phyloP scores from a whole-genome alignment of 192 early-diverging fungal genomes.

The Podila horticola region DNA sequence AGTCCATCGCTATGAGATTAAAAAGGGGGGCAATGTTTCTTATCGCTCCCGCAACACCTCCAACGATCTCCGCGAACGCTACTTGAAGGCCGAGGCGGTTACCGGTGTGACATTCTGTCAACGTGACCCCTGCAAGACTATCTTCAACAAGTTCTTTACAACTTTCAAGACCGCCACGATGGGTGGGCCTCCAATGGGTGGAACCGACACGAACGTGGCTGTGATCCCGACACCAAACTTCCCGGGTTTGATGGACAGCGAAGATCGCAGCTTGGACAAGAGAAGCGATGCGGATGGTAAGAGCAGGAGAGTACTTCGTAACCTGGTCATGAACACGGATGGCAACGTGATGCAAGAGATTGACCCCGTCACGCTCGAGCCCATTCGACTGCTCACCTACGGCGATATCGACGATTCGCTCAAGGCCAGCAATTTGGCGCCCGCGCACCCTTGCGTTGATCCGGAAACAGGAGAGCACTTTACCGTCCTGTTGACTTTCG shows the following conservation, averaged over 20 bases:
- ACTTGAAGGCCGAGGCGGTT: slow-evolving; percentile 23
- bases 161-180: slow-evolving; percentile 40
- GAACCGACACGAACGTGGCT: slow-evolving; percentile 25
- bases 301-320: slow-evolving; percentile 1
- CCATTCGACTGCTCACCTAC: slow-evolving; percentile 37
- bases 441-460: slow-evolving; percentile 56
- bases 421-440: slow-evolving; percentile 29
- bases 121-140: slow-evolving; percentile 51
- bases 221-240: slow-evolving; percentile 20
- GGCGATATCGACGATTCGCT: slow-evolving; percentile 40
- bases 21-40: slow-evolving; percentile 22
- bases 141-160: slow-evolving; percentile 54
- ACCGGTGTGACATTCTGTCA: slow-evolving; percentile 42
- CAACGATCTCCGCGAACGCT: slow-evolving; percentile 30
- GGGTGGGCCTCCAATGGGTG: slow-evolving; percentile 18
- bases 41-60: slow-evolving; percentile 46
- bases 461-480: slow-evolving; percentile 48
- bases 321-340: slow-evolving; percentile 56
- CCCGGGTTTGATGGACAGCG: slow-evolving; percentile 17
- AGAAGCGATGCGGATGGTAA: neutral
- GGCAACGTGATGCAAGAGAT: slow-evolving; percentile 52
- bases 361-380: slow-evolving; percentile 56
- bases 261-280: neutral
- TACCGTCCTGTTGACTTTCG: slow-evolving; percentile 42
- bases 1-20: slow-evolving; percentile 46